These are phyloP conservation scores for Pyricularia grisea DNA, from an alignment of 2,329 filamentous ascomycete genomes.

Conservation along the genomic window DNA sequence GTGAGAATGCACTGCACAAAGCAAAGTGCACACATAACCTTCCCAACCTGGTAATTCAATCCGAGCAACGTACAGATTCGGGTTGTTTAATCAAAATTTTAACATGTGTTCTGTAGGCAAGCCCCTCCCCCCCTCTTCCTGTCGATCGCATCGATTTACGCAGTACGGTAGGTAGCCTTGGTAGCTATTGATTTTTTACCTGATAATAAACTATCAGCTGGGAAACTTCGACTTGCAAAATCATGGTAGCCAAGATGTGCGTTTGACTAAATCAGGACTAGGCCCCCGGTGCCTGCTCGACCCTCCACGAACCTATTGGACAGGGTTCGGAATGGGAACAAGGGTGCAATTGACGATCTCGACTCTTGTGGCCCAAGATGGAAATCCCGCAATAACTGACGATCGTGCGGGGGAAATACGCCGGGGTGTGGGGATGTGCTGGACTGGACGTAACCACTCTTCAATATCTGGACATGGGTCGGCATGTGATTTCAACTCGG, in stretches of 20 bases:
- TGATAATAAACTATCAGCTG: too few species aligned
- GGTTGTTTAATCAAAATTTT: too few species aligned
- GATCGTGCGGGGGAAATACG: background rate
- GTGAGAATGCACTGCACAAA: background rate
- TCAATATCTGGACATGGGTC: background rate
- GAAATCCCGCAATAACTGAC: background rate
- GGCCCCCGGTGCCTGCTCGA: too few species aligned
- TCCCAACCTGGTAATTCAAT: background rate
- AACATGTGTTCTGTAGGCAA: too few species aligned
- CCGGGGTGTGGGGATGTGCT: background rate
- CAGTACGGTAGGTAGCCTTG: too few species aligned
- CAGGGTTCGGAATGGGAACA: background rate
- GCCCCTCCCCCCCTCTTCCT: too few species aligned
- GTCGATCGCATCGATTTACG: too few species aligned
- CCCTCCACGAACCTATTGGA: too few species aligned
- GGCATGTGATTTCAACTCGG: background rate
- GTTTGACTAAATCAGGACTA: too few species aligned
- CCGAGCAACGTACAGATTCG: background rate
- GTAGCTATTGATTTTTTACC: too few species aligned
- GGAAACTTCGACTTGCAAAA: too few species aligned
- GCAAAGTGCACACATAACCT: background rate
- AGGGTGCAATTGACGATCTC: background rate
- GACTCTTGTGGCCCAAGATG: background rate
- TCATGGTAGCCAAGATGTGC: too few species aligned
- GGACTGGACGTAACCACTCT: background rate